phyloP scores from a whole-genome alignment of 352 stramenopile genomes.

The Globisporangium iwayamae region DNA sequence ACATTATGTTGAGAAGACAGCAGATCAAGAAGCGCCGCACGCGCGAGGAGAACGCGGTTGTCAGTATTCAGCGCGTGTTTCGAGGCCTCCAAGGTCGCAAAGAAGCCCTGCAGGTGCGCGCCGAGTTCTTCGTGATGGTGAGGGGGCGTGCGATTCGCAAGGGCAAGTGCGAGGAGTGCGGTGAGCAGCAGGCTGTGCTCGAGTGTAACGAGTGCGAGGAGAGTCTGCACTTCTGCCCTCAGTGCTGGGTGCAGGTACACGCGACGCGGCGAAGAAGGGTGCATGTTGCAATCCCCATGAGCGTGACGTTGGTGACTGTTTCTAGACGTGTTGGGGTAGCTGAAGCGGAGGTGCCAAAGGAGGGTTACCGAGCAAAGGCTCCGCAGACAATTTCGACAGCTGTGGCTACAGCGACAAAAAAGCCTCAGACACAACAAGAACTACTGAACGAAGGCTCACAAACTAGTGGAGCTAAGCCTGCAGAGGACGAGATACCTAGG shows the following conservation, averaged over 20 bases:
- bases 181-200: slow-evolving; percentile 58
- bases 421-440: not conserved
- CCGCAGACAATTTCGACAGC: not conserved
- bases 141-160: slow-evolving; percentile 61
- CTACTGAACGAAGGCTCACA: not conserved
- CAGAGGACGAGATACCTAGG: no score
- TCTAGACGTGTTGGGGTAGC: not conserved
- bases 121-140: slow-evolving; percentile 69
- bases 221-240: slow-evolving; percentile 61
- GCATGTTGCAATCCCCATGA: slow-evolving; percentile 66
- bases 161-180: slow-evolving; percentile 71
- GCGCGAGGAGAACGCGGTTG: slow-evolving; percentile 34
- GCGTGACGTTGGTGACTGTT: not conserved
- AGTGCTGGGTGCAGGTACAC: slow-evolving; percentile 76
- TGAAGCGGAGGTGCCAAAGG: no score
- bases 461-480: not conserved
- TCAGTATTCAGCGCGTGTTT: slow-evolving; percentile 49
- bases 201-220: slow-evolving; percentile 66
- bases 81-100: slow-evolving; percentile 40
- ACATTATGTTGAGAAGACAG: slow-evolving; percentile 24
- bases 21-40: slow-evolving; percentile 29
- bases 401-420: not conserved
- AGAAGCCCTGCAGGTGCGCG: slow-evolving; percentile 38
- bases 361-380: no score
- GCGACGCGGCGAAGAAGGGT: slow-evolving; percentile 46